Evolutionary conservation across 2,329 filamentous ascomycete genomes (phyloP).

Genomic region (Aureobasidium sp.): DNA sequence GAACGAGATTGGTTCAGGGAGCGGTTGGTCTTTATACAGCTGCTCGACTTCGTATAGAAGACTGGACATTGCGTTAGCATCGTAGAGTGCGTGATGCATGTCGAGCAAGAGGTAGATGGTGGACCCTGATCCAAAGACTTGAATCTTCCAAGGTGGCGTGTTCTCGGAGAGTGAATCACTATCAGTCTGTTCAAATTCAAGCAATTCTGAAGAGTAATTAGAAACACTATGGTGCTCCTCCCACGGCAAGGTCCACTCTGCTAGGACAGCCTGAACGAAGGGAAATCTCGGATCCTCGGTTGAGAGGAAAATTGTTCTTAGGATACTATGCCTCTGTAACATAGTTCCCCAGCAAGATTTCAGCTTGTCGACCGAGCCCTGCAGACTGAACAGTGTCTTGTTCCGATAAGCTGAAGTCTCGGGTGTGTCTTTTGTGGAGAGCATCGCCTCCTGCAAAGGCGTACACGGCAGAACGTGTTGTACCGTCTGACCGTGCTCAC

Average conservation of each 20-base stretch:
- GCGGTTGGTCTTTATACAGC: constrained; percentile 38
- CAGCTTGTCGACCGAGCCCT: constrained; percentile 43
- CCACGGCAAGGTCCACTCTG: constrained; percentile 39
- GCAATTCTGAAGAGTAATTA: not conserved
- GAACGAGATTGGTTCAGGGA: constrained; percentile 50
- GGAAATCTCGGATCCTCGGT: constrained; percentile 54
- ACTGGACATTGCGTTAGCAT: constrained; percentile 65
- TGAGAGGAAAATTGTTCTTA: constrained; percentile 66
- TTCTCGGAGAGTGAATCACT: not conserved
- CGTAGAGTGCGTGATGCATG: constrained; percentile 79
- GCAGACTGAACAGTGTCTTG: constrained; percentile 56
- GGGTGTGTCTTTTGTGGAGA: constrained; percentile 47
- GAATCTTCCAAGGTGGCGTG: constrained; percentile 29
- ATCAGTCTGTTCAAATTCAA: constrained; percentile 19
- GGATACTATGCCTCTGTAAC: constrained; percentile 60
- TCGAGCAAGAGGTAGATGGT: constrained; percentile 37
- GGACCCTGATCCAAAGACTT: constrained; percentile 18
- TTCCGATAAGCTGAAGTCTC: constrained; percentile 59
- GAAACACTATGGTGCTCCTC: constrained; percentile 15
- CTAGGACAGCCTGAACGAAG: constrained; percentile 64
- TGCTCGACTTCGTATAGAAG: constrained; percentile 64
- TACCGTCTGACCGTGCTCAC: constrained; percentile 30
- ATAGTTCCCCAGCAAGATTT: constrained; percentile 55
- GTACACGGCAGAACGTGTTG: constrained; percentile 68
- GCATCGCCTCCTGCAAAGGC: constrained; percentile 80